Evolutionary conservation across 225 moss, liverwort and hornwort species (phyloP).

Genomic region (Bryoerythrophyllum caledonicum): DNA sequence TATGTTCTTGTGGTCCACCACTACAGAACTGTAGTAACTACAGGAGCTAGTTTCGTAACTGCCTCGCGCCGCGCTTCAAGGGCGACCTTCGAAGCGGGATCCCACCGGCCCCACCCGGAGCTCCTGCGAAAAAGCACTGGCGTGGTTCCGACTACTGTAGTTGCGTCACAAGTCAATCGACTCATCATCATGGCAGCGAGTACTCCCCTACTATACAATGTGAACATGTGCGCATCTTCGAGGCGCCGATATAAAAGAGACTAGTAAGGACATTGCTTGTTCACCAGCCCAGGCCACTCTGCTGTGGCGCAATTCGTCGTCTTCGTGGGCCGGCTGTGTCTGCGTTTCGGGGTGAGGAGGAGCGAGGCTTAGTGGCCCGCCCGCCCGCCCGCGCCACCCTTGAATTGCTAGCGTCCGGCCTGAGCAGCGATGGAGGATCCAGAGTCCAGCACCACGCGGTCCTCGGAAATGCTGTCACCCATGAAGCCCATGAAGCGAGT

Average conservation of each 20-base stretch:
- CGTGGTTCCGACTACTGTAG: neutral
- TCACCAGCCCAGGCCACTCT: neutral
- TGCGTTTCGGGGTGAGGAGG: neutral
- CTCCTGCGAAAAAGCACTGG: neutral
- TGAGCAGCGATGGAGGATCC: constrained; percentile 18
- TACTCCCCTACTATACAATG: no score
- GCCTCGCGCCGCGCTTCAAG: neutral
- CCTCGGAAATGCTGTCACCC: neutral
- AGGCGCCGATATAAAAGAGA: neutral
- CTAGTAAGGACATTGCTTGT: neutral
- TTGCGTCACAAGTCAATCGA: neutral
- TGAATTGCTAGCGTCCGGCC: no score
- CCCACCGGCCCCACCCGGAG: neutral
- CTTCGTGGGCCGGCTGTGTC: neutral
- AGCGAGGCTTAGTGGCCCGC: neutral
- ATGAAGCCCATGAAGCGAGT: constrained; percentile 34
- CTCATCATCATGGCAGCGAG: neutral
- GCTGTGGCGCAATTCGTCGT: neutral
- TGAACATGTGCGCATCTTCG: neutral
- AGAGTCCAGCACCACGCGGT: constrained; percentile 6
- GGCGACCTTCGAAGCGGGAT: neutral
- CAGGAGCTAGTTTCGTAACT: neutral
- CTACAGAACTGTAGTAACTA: no score
- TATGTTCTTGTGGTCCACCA: neutral
- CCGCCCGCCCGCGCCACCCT: neutral